Percentiles rank a stretch among this genome's conserved stretches.
These are phyloP conservation scores for Plantago coronopus DNA, from an alignment of 305 asterid species.

Conservation along the genomic window DNA sequence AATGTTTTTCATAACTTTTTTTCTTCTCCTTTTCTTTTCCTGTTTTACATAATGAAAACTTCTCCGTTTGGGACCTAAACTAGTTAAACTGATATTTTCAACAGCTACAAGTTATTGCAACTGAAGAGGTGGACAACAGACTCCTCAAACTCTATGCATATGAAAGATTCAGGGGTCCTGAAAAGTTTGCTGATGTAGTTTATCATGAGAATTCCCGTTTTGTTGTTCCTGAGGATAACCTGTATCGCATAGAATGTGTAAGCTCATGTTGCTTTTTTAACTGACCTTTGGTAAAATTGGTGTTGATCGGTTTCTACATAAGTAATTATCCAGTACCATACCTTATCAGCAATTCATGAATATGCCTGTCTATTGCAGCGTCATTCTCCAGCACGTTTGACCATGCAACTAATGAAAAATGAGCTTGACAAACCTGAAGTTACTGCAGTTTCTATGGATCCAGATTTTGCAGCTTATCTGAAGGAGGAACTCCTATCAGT, in stretches of 20 bases:
- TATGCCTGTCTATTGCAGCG: slow-evolving; percentile 45
- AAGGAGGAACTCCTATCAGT: slow-evolving; percentile 53
- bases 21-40: slow-evolving; percentile 3
- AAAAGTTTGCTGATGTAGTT: slow-evolving; percentile 53
- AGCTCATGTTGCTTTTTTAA: slow-evolving; percentile 30
- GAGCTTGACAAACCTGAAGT: slow-evolving; percentile 74
- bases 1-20: neutral
- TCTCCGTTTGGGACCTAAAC: slow-evolving; percentile 24
- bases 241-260: slow-evolving; percentile 83
- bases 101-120: slow-evolving; percentile 72
- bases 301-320: neutral
- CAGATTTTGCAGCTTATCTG: slow-evolving; percentile 66
- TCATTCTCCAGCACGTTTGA: slow-evolving; percentile 43
- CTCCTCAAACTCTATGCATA: slow-evolving; percentile 78
- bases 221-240: slow-evolving; percentile 71
- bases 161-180: slow-evolving; percentile 66
- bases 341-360: slow-evolving; percentile 9
- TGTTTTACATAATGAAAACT: neutral
- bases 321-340: neutral
- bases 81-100: slow-evolving; percentile 22
- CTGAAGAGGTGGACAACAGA: slow-evolving; percentile 70
- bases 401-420: slow-evolving; percentile 77
- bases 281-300: neutral
- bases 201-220: slow-evolving; percentile 71
- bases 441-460: slow-evolving; percentile 61